These are phyloP conservation scores for Heritiera littoralis DNA, from an alignment of 345 rosid genomes.

Conservation along the genomic window DNA sequence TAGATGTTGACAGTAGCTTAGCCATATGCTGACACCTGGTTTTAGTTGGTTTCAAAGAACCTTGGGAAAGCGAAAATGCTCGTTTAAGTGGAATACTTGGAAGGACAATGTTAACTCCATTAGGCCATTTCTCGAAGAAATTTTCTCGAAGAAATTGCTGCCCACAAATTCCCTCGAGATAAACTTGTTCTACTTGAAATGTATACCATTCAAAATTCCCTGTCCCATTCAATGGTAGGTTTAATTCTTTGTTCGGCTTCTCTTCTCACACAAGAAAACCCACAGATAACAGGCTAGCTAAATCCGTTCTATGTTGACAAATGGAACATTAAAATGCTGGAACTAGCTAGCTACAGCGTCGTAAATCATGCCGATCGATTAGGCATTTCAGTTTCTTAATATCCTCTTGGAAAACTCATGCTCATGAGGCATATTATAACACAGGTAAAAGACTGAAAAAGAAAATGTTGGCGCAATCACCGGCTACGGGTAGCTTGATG, in stretches of 20 bases:
- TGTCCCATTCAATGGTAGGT: background rate
- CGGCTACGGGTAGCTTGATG: background rate
- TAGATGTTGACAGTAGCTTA: background rate
- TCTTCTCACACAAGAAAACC: too few species aligned
- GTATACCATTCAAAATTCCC: background rate
- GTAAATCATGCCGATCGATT: background rate
- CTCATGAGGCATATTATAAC: too few species aligned
- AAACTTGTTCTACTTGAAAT: too few species aligned
- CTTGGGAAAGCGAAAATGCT: too few species aligned
- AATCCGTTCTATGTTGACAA: background rate
- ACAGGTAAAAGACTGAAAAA: too few species aligned
- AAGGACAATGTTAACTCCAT: background rate
- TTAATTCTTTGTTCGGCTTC: background rate
- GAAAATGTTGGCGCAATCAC: background rate
- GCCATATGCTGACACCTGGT: too few species aligned
- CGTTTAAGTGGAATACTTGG: background rate
- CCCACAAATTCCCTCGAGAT: background rate
- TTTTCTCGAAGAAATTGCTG: background rate
- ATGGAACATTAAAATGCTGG: background rate
- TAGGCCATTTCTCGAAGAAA: background rate
- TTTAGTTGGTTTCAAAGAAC: too few species aligned
- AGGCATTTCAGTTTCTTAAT: background rate
- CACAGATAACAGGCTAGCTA: too few species aligned
- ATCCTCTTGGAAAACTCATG: background rate
- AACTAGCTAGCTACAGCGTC: background rate